Evolutionary conservation across 2,329 filamentous ascomycete species (phyloP), one percentile per base, ranked within the genome.

Genomic region (Scleromitrula shiraiana): DNA sequence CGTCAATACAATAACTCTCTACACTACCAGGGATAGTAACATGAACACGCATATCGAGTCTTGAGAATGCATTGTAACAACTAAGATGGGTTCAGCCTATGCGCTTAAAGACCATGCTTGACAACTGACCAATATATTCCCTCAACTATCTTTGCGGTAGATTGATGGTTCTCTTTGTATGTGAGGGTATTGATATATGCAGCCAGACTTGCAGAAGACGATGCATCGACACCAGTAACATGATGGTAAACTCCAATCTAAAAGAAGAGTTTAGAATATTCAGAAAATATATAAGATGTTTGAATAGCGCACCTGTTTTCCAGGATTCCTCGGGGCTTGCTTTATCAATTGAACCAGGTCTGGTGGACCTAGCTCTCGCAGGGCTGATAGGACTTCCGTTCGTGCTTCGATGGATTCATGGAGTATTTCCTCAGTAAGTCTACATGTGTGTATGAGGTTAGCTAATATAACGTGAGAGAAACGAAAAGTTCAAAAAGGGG

Each of bases 31-130:
- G 93, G 55, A 98, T 97, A 56, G 90, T 91, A 51, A 98, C 91
- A 64, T 97, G 90, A 10, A 98, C 91, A 52, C 93, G 88, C 93
- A 98, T 98, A 64, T 98, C 93, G 45, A 97, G 77, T 55, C 94
- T 81, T 5, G 93, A 97, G 68, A 98, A 96, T 56, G 93, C 93
- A 87, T 98, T 98, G 76, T 98, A 98, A 70, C 93, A 98, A 70
- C 76, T 80, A 62, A 27, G 17, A 41, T 10, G 7, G 22, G 26
- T 60, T 44, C 17, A 38, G 35, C 10, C 20, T 3, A 14, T 7
- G 8, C 7, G 17, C 53, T 66, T 69, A 61, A 65, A 64, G 4
- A 30, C n/a, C 19, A 14, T 20, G 14, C 12, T 22, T 23, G 41
- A 12, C 27, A 22, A 36, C 75, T 56, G 74, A 93, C 88, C 93